Base-by-base conservation (phyloP, 768 basidiomycete genomes). In the Dioszegia hungarica region DNA sequence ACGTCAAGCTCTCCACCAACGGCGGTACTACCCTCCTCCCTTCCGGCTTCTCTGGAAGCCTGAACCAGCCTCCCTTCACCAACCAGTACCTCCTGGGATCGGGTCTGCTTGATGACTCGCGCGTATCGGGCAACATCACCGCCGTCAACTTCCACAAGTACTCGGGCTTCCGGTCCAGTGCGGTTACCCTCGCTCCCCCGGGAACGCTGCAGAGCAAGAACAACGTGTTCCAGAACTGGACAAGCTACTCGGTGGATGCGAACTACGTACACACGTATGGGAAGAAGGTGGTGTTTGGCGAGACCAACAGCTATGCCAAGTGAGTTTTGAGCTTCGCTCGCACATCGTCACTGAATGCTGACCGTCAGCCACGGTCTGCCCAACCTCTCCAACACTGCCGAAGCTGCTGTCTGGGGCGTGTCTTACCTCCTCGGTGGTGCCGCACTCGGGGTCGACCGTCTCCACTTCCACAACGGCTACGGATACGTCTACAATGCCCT, bases 251-350 rank as follows among this genome's bases (percentile, higher is more conserved):
- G 10, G 40, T 41, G 12, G 40, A 41, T 22, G 20, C 11, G 10
- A 41, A 41, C 40, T 41, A 41, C 40, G 40, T 41, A 19, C 40
- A 41, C 20, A 41, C 40, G 10, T 41, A 41, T 19, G 19, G 19
- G 9, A 41, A 22, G 40, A 41, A 41, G 40, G 40, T 41, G 40
- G 19, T 41, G 9, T 41, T 12, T 41, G 58, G 62, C 10, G 62
- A 63, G 50, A 43, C 48, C 17, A 63, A 59, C 58, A 49, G 45
- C 33, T 63, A 60, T 29, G 57, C 62, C 20, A 63, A 63, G 62
- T 63, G 36, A 59, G 62, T 51, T 36, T n/a, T n/a, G 31, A 5
- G 28, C 15, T 47, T 47, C 5, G 9, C 45, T 25, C 8, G 15
- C 9, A 19, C 27, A 25, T 29, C 27, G 29, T 19, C 5, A 12